Conservation (phyloP, 768 basidiomycete genomes). For the Floccularia luteovirens region DNA sequence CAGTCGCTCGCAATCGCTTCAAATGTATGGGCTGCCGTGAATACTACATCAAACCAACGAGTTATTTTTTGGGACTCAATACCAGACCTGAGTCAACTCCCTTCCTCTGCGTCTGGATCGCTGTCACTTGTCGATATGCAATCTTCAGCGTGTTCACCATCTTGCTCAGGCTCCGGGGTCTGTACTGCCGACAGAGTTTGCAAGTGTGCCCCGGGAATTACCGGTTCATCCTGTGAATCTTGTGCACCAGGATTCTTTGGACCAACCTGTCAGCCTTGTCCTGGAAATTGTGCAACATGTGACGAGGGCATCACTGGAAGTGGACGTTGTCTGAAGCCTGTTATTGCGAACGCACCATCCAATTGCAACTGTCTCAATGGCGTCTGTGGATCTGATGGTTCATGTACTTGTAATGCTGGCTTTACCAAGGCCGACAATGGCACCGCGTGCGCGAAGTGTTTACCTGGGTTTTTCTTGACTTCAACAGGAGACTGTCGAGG, state of each 20-base stretch:
- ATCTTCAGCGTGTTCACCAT: conserved; percentile 66
- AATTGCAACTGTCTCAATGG: conserved; percentile 84
- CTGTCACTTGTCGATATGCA: conserved; percentile 66
- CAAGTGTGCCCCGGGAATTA: conserved; percentile 66
- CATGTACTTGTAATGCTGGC: conserved; percentile 71
- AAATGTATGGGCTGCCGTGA: conserved; percentile 65
- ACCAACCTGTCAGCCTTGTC: conserved; percentile 61
- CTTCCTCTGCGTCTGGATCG: conserved; percentile 34
- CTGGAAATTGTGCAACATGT: conserved; percentile 59
- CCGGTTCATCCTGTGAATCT: conserved; percentile 71
- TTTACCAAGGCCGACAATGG: conserved; percentile 69
- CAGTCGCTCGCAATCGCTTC: conserved; percentile 63
- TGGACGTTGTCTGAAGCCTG: conserved; percentile 57
- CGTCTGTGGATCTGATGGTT: conserved; percentile 56
- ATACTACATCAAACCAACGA: conserved; percentile 44
- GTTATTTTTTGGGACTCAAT: conserved; percentile 75
- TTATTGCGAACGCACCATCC: conserved; percentile 45
- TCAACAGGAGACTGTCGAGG: conserved; percentile 64
- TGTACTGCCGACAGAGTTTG: conserved; percentile 71
- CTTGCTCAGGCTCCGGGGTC: conserved; percentile 66
- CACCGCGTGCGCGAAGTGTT: conserved; percentile 71
- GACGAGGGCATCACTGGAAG: conserved; percentile 76
- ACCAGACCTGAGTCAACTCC: conserved; percentile 67
- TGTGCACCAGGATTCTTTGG: conserved; percentile 77
- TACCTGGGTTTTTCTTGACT: conserved; percentile 66